Base-by-base conservation (phyloP, 305 asterid genomes). In the Solanum chacoense region DNA sequence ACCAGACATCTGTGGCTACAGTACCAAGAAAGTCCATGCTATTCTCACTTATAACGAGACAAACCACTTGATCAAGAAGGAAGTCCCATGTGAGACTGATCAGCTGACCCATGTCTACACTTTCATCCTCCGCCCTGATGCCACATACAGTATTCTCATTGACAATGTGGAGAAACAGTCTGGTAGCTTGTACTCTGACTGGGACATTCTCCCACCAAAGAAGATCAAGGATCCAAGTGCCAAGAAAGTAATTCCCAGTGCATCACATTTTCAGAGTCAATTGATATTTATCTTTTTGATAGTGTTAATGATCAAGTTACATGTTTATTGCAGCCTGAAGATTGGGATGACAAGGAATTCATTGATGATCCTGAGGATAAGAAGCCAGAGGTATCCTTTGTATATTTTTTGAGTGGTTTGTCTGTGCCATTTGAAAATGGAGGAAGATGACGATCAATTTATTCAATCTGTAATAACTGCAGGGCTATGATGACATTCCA, bases 81-180 rank as follows among this genome's bases (percentile, higher is more conserved):
- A 97, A 20, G 99, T 97, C 86, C 96, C 99, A n/a, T 97, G 98
- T 50, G 99, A 95, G 93, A 97, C 99, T 74, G 99, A 97, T 91
- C 98, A 96, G 88, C 92, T 96, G 87, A 93, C 94, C 45, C 99
- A 97, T 88, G 98, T 97, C 24, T 97, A 96, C 88, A 96, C 99
- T 36, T 96, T 96, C 89, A 80, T 95, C 91, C 97, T 97, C 88
- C 96, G 92, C 26, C 99, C 99, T 11, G 99, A 97, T 94, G 98
- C 99, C 89, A 94, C 97, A 36, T 97, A 97, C 95, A 93, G 93
- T 93, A 97, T 97, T 90, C 96, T 96, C 50, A 92, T 97, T 86
- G 99, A 97, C 92, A 97, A 95, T 75, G 96, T 77, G 87, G 99
- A 97, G 93, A 96, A 96, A 92, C 99, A 95, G 89, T 65, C 96